phyloP scores from a whole-genome alignment of 257 asterid species.

The Jasminum sambac region DNA sequence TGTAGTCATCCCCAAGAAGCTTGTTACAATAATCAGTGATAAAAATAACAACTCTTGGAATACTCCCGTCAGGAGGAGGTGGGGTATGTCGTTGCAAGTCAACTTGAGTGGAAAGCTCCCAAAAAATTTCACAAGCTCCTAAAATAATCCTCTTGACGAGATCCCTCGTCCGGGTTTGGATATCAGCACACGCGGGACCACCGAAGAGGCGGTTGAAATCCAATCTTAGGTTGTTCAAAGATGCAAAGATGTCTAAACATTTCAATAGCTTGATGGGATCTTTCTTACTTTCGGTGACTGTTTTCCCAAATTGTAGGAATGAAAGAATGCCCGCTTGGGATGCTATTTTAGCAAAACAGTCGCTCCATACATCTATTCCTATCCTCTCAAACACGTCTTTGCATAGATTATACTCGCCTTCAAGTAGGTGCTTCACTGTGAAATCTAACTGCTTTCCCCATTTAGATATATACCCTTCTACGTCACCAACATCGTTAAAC shows the following conservation, averaged over 20 bases:
- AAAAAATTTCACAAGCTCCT: constrained; percentile 84
- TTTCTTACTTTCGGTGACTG: constrained; percentile 85
- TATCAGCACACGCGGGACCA: constrained; percentile 80
- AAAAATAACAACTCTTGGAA: constrained; percentile 74
- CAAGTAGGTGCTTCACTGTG: constrained; percentile 81
- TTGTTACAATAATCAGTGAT: constrained; percentile 82
- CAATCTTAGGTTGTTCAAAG: constrained; percentile 72
- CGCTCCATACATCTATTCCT: constrained; percentile 76
- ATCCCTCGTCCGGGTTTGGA: constrained; percentile 78
- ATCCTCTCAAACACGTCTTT: constrained; percentile 76
- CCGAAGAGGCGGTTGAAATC: constrained; percentile 91
- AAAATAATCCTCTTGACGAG: constrained; percentile 72
- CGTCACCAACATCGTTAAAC: constrained; percentile 73
- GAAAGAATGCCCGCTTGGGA: constrained; percentile 84
- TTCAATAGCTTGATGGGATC: constrained; percentile 83
- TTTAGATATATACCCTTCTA: constrained; percentile 63
- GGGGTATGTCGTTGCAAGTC: constrained; percentile 79
- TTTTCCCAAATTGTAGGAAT: constrained; percentile 78
- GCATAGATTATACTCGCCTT: constrained; percentile 78
- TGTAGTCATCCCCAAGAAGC: constrained; percentile 82
- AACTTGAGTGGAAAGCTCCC: constrained; percentile 88
- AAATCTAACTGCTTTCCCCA: constrained; percentile 94
- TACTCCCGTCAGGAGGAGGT: constrained; percentile 79
- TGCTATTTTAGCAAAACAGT: constrained; percentile 80
- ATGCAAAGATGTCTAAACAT: constrained; percentile 74